Percentiles rank a stretch among this genome's conserved stretches.
Conservation (phyloP, 1,284 basidiomycete species). For the Pseudozyma pruni region DNA sequence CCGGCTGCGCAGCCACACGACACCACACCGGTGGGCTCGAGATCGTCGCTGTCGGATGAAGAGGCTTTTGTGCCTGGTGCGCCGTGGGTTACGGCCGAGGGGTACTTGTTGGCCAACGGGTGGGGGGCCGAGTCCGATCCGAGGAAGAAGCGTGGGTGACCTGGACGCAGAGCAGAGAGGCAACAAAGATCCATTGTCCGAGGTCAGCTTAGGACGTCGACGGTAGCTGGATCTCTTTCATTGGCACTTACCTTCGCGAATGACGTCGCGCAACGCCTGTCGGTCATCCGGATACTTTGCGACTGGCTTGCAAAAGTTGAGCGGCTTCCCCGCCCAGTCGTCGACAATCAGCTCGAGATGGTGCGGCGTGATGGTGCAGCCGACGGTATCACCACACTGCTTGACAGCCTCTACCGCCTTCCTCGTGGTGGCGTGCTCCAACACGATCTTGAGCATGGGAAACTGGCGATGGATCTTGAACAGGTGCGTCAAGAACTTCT, state of each 20-base stretch:
- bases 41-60: slow-evolving; percentile 31
- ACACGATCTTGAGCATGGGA: slow-evolving; percentile 92
- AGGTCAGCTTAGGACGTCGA: slow-evolving; percentile 70
- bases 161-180: slow-evolving; percentile 68
- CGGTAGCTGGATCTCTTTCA: background rate
- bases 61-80: slow-evolving; percentile 39
- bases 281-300: slow-evolving; percentile 96
- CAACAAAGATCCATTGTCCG: slow-evolving; percentile 68
- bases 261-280: slow-evolving; percentile 81
- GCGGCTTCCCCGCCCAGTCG: slow-evolving; percentile 95
- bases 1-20: slow-evolving; percentile 65
- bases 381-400: slow-evolving; percentile 77
- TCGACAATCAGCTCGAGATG: slow-evolving; percentile 94
- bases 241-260: slow-evolving; percentile 70
- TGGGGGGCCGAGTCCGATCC: slow-evolving; percentile 98
- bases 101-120: slow-evolving; percentile 81
- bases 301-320: slow-evolving; percentile 98
- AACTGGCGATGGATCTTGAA: slow-evolving; percentile 83
- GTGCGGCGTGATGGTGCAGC: slow-evolving; percentile 96
- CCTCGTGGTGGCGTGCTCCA: slow-evolving; percentile 98
- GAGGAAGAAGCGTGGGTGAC: slow-evolving; percentile 95
- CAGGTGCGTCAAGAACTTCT: slow-evolving; percentile 88
- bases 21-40: slow-evolving; percentile 45
- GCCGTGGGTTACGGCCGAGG: slow-evolving; percentile 64
- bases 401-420: slow-evolving; percentile 84